Evolutionary conservation across 345 rosid genomes (phyloP), one percentile per base, ranked within the genome.

Genomic region (Linum usitatissimum): DNA sequence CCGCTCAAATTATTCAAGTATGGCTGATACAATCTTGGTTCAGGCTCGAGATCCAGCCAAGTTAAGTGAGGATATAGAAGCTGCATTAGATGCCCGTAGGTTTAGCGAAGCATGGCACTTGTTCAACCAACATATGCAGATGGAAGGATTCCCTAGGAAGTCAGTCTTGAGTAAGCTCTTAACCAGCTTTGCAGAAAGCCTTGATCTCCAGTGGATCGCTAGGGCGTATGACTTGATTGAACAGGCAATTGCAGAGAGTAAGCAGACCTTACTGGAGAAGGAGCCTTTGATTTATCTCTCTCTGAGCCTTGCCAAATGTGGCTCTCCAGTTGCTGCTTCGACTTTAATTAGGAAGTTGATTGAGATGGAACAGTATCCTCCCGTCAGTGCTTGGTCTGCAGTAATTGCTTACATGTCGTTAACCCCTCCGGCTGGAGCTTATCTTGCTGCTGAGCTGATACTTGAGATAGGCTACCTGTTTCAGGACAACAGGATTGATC

Each of bases 71-170:
- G 88, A 80, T 30, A 79, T 93, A 59, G 83, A 83, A 70, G 69
- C 66, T 64, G 88, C 97, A 12, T 74, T 90, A 63, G 80, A 86
- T 66, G 85, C 76, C 65, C 61, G 21, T 40, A 79, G 81, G 53
- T 76, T 75, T 55, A 60, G 64, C 19, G 90, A 83, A 64, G 75
- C 81, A 18, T 90, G 97, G 97, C 80, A 73, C 70, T 66, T 87
- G 61, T 82, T 70, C 68, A 88, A 83, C 70, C 90, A 78, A 57
- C 91, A 90, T 60, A 73, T 84, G 87, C 85, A 75, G 53, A 87
- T 87, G 88, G 97, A 86, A 57, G 90, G 96, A 34, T 86, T 87
- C 53, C 99, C 99, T 0, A 74, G 83, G 54, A 93, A 84, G 73
- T 81, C 87, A 6, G 65, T 86, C 54, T 80, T 85, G 34, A 84